phyloP scores from a whole-genome alignment of 176 grass and related monocot genomes.

The Bromus sterilis region DNA sequence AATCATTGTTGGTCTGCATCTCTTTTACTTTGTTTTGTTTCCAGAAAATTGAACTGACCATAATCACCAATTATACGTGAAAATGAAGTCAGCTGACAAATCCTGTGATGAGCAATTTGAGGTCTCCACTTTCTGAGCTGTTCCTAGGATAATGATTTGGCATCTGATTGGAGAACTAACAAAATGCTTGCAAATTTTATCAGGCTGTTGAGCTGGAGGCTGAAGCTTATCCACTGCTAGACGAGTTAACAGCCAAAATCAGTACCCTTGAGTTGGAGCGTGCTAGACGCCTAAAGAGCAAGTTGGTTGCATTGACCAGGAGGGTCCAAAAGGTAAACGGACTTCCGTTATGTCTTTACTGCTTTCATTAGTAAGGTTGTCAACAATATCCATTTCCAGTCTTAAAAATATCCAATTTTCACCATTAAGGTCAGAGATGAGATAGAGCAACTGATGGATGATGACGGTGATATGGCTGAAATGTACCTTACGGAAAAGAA shows the following conservation, averaged over 20 bases:
- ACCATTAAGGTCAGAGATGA: constrained; percentile 80
- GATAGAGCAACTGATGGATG: constrained; percentile 95
- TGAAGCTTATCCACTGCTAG: constrained; percentile 86
- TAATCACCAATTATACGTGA: not conserved
- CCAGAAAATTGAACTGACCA: not conserved
- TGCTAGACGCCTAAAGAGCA: constrained; percentile 78
- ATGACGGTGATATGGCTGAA: constrained; percentile 98
- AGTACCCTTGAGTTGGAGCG: constrained; percentile 85
- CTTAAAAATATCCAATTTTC: not conserved
- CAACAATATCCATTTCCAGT: not conserved
- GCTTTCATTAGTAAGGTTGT: not conserved
- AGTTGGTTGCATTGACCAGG: constrained; percentile 75
- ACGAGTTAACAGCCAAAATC: constrained; percentile 77
- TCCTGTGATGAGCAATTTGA: not conserved
- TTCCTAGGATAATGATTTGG: constrained; percentile 4
- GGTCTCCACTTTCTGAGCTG: not conserved
- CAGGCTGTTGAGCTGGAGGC: constrained; percentile 83
- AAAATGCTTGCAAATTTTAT: constrained; percentile 15
- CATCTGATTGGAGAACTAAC: not conserved
- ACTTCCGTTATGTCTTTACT: not conserved
- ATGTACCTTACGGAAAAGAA: constrained; percentile 99
- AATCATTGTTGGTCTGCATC: not conserved
- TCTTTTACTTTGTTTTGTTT: not conserved
- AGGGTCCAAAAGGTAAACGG: constrained; percentile 88
- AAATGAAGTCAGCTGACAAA: not conserved